Percentiles rank a stretch among this genome's conserved stretches.
Conservation (phyloP, 805 yeast species). For the Peterozyma toletana region DNA sequence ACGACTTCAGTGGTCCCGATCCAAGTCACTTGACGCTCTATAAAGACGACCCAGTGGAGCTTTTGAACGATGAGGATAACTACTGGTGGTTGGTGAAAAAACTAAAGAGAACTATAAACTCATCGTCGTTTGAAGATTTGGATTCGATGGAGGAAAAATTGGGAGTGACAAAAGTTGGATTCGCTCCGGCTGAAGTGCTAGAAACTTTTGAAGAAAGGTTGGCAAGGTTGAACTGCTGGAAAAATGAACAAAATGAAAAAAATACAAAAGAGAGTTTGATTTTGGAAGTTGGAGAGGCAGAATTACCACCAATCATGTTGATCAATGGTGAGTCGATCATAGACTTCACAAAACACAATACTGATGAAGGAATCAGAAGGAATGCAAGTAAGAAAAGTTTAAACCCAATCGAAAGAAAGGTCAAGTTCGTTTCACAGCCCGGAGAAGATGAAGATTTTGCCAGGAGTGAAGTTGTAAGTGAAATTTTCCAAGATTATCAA, state of each 20-base stretch:
- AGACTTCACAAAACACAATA: constrained; percentile 4
- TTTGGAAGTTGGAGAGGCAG: background rate
- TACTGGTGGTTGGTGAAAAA: constrained; percentile 92
- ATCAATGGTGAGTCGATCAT: constrained; percentile 7
- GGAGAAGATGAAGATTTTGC: constrained; percentile 12
- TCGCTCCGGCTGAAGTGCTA: constrained; percentile 92
- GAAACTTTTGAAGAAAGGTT: constrained; percentile 89
- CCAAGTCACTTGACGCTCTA: constrained; percentile 79
- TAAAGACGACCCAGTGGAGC: constrained; percentile 75
- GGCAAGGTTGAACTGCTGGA: constrained; percentile 88
- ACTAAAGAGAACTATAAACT: constrained; percentile 24
- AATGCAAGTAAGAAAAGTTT: background rate
- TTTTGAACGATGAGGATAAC: constrained; percentile 82
- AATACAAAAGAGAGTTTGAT: constrained; percentile 11
- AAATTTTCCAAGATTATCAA: constrained; percentile 25
- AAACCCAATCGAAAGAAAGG: constrained; percentile 16
- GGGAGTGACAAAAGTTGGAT: constrained; percentile 68
- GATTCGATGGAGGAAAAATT: constrained; percentile 1
- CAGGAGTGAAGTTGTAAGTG: constrained; percentile 33
- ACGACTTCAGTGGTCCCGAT: constrained; percentile 86
- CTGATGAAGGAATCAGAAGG: background rate
- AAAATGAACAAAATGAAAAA: constrained; percentile 67
- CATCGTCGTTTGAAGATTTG: constrained; percentile 25
- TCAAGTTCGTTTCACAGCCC: constrained; percentile 20
- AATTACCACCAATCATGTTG: background rate